phyloP scores from a whole-genome alignment of 2,329 filamentous ascomycete genomes.

The Beauveria asiatica region DNA sequence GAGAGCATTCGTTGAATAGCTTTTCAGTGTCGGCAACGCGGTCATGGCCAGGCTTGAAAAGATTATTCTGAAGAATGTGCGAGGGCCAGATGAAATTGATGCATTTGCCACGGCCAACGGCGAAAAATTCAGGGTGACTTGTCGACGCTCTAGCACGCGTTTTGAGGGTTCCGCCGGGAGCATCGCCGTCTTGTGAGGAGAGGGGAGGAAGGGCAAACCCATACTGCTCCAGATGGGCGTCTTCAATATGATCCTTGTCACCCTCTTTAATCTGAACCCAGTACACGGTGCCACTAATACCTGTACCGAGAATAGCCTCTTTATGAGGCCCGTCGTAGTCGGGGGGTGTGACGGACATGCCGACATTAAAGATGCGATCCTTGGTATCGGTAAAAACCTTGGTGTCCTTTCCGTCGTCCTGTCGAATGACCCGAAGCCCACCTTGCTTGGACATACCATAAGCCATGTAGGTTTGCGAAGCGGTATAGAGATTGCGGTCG shows the following conservation, averaged over 20 bases:
- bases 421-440: conserved; percentile 85
- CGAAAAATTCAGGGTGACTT: conserved; percentile 86
- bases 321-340: conserved; percentile 50
- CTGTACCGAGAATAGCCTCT: conserved; percentile 84
- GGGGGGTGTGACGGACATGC: conserved; percentile 62
- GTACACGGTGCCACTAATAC: conserved; percentile 93
- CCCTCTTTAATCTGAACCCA: conserved; percentile 76
- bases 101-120: conserved; percentile 88
- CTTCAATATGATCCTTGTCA: conserved; percentile 70
- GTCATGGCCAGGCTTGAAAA: conserved; percentile 56
- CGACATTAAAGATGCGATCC: conserved; percentile 91
- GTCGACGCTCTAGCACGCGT: conserved; percentile 87
- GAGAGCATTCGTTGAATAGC: conserved; percentile 74
- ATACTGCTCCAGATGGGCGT: conserved; percentile 70
- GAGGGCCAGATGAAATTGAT: conserved; percentile 80
- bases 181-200: conserved; percentile 77
- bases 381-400: conserved; percentile 86
- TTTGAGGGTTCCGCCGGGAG: conserved; percentile 87
- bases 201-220: conserved; percentile 87
- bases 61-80: conserved; percentile 52
- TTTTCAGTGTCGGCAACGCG: conserved; percentile 77
- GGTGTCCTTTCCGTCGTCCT: conserved; percentile 85
- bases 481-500: conserved; percentile 84
- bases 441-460: conserved; percentile 92
- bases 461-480: conserved; percentile 83